Conservation (phyloP, 352 stramenopile genomes). For the Blastocystis sp. region DNA sequence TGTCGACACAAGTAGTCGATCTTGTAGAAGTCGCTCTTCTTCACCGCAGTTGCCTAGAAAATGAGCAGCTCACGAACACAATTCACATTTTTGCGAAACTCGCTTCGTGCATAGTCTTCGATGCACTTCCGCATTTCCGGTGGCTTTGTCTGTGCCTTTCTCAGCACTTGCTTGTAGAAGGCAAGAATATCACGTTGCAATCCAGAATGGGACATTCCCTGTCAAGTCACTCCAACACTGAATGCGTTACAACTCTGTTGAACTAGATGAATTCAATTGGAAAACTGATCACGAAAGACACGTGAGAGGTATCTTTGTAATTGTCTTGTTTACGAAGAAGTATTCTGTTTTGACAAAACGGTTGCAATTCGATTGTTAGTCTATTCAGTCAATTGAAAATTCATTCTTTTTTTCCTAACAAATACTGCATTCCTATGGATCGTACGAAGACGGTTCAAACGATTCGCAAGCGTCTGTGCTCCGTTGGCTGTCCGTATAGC, state of each 20-base stretch:
- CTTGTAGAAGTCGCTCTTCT: conserved; percentile 47
- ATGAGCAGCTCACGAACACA: not conserved
- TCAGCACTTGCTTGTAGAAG: conserved; percentile 32
- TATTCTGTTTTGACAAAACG: not conserved
- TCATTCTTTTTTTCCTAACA: too few species aligned
- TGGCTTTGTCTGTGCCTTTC: conserved; percentile 30
- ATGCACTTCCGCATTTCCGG: conserved; percentile 51
- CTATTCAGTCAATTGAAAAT: not conserved
- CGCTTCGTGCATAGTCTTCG: conserved; percentile 19
- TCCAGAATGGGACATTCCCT: conserved; percentile 1
- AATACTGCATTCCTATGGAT: conserved; percentile 17
- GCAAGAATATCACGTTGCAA: conserved; percentile 26
- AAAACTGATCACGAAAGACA: too few species aligned
- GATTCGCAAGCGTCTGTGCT: not conserved
- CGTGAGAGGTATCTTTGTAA: too few species aligned
- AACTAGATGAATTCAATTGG: too few species aligned
- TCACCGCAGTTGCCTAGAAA: not conserved
- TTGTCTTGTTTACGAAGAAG: too few species aligned
- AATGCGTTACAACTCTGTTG: not conserved
- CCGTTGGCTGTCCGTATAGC: conserved; percentile 1
- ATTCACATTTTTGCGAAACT: conserved; percentile 25
- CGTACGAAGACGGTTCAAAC: conserved; percentile 6
- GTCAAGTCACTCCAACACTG: not conserved
- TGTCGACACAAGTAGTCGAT: conserved; percentile 48
- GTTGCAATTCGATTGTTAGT: not conserved